Evolutionary conservation across 192 early-diverging fungal genomes (phyloP).

Genomic region (Backusella luteola): DNA sequence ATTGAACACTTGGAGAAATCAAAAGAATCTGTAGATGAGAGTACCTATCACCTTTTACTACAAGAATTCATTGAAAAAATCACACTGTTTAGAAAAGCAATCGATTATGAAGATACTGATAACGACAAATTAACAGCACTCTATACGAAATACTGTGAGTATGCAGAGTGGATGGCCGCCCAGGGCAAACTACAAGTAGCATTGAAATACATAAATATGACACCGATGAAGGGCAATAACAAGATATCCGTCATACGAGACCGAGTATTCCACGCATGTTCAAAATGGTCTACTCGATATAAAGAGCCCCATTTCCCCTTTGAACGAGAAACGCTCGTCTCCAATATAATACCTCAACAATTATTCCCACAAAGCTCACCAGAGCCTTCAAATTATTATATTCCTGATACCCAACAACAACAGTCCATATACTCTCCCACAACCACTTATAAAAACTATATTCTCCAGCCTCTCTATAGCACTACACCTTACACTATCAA

Average conservation of each 20-base stretch:
- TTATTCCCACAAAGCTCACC: background rate
- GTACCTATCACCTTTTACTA: constrained; percentile 25
- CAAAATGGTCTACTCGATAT: background rate
- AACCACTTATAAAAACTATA: background rate
- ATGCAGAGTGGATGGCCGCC: constrained; percentile 68
- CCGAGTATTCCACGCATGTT: background rate
- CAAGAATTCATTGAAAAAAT: constrained; percentile 88
- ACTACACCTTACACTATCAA: background rate
- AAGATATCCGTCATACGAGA: background rate
- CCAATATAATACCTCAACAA: background rate
- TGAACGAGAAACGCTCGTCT: background rate
- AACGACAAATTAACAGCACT: constrained; percentile 39
- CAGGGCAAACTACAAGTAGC: constrained; percentile 79
- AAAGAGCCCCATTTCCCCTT: background rate
- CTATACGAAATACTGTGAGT: constrained; percentile 86
- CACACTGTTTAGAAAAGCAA: constrained; percentile 87
- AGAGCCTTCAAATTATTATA: background rate
- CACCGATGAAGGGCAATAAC: constrained; percentile 43
- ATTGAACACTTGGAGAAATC: constrained; percentile 50
- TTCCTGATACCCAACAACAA: background rate
- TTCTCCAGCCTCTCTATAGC: background rate
- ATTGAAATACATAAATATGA: constrained; percentile 72
- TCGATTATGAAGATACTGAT: constrained; percentile 78
- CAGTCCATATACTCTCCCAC: background rate
- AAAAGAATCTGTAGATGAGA: background rate